Conservation (phyloP, 202 grass and related monocot species). For the Digitaria exilis region DNA sequence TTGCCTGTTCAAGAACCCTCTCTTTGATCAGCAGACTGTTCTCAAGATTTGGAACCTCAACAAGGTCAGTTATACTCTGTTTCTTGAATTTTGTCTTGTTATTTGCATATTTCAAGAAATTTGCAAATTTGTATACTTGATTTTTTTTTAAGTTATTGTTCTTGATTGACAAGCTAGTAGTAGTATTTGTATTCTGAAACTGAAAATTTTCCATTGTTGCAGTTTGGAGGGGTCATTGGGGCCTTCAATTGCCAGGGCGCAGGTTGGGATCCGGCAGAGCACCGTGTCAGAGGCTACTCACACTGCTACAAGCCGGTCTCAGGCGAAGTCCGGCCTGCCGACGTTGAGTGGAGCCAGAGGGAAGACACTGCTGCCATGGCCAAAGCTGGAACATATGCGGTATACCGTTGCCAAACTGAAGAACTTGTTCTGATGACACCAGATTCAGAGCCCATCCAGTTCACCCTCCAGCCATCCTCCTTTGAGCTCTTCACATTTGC, state of each 20-base stretch:
- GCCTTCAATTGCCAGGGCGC: slow-evolving; percentile 80
- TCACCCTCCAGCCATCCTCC: slow-evolving; percentile 58
- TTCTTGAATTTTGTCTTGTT: background rate
- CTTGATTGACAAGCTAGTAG: background rate
- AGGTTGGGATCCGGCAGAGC: slow-evolving; percentile 55
- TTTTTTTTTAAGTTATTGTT: background rate
- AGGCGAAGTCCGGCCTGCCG: slow-evolving; percentile 4
- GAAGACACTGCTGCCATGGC: slow-evolving; percentile 30
- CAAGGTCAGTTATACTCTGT: slow-evolving; percentile 33
- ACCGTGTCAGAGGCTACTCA: slow-evolving; percentile 35
- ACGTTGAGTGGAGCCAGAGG: slow-evolving; percentile 65
- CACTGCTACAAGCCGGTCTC: slow-evolving; percentile 48
- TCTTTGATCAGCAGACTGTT: slow-evolving; percentile 54
- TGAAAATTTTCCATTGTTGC: background rate
- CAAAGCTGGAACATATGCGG: slow-evolving; percentile 4
- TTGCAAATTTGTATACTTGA: background rate
- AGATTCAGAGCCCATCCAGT: slow-evolving; percentile 36
- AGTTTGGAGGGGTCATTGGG: slow-evolving; percentile 68
- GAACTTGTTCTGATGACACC: slow-evolving; percentile 23
- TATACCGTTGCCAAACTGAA: slow-evolving; percentile 45
- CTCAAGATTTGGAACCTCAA: slow-evolving; percentile 83
- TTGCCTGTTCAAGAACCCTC: slow-evolving; percentile 58
- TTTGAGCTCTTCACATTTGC: slow-evolving; percentile 63
- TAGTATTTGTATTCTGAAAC: background rate
- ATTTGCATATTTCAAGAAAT: background rate